phyloP scores from a whole-genome alignment of 2,329 filamentous ascomycete species.

The Myriosclerotinia curreyana region DNA sequence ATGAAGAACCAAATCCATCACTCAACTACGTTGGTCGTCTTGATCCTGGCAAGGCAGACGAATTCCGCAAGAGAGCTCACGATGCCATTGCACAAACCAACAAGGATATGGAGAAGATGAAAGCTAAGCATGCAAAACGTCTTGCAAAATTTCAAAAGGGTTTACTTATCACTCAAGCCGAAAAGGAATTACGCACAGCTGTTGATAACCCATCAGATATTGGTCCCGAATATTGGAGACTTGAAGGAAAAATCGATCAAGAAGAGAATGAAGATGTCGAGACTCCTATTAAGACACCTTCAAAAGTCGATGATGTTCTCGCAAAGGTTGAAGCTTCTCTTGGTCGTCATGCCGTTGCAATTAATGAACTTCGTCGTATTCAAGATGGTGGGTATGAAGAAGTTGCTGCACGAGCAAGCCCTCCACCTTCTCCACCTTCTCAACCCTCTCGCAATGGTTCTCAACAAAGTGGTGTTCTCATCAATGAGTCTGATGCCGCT shows the following conservation, averaged over 20 bases:
- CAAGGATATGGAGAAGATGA: conserved; percentile 81
- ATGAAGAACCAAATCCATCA: conserved; percentile 29
- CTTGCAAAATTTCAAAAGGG: conserved; percentile 72
- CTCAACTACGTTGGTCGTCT: conserved; percentile 58
- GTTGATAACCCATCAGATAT: conserved; percentile 53
- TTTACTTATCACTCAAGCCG: conserved; percentile 67
- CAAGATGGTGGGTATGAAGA: conserved; percentile 76
- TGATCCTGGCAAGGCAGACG: conserved; percentile 72
- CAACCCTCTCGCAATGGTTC: conserved; percentile 55
- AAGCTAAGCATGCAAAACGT: conserved; percentile 70
- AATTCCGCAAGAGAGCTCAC: conserved; percentile 76
- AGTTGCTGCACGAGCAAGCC: conserved; percentile 35
- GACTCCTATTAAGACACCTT: conserved; percentile 37
- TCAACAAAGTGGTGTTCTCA: conserved; percentile 52
- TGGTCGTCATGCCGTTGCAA: conserved; percentile 62
- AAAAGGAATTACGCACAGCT: conserved; percentile 69
- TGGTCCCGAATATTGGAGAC: conserved; percentile 59
- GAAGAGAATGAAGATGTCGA: conserved; percentile 45
- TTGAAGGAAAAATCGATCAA: conserved; percentile 56
- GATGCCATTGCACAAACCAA: conserved; percentile 70
- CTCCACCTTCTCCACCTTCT: conserved; percentile 48
- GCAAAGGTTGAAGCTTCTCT: conserved; percentile 68
- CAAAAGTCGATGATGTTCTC: conserved; percentile 68
- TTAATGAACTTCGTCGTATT: conserved; percentile 65
- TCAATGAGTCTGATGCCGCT: conserved; percentile 60